Base-by-base conservation (phyloP, 768 basidiomycete species). In the Tylopilus vinaceipallidus region DNA sequence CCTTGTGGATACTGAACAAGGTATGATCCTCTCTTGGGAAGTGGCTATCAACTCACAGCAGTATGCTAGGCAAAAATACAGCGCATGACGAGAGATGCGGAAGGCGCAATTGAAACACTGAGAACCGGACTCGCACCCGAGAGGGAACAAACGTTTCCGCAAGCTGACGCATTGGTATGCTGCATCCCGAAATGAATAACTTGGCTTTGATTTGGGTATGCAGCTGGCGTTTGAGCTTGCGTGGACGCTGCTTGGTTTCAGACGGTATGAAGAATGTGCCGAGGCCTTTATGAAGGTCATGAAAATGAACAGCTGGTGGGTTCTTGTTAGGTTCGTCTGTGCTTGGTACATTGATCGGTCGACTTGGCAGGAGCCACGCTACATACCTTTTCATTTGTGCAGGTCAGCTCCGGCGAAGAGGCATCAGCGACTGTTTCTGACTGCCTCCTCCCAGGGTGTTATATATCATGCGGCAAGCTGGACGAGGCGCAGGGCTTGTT, bases 341-440 rank as follows among this genome's bases (percentile, higher is more conserved):
- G 1, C 23, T 7, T 13, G 16, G 7, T 20, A 12, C 42, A 38
- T 2, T 49, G 33, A 38, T 26, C n/a, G 7, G 22, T 47, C 16
- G 2, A 32, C 27, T 33, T 45, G 16, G 7, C 54, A 86, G 86
- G 86, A 84, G 83, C 60, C 88, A 87, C 44, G 86, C 78, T 3
- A 90, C 88, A 10, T 91, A 91, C 64, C 82, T 82, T 55, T 88
- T 84, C 63, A 77, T 89, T 29, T 83, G 86, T 19, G 86, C 84
- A n/a, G 85, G 81, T 69, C 23, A 45, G 68, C 48, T 47, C n/a
- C n/a, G 44, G 51, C n/a, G 27, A 19, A 44, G 27, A 13, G 8
- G 16, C 5, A 32, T 45, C 13, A 29, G 6, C 29, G 34, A 29
- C 17, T 14, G 3, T 40, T 39, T 47, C 24, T 3, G 10, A 54